Percentiles rank a stretch among this genome's conserved stretches.
phyloP scores from a whole-genome alignment of 352 stramenopile genomes.

The Phytophthora ohioensis region DNA sequence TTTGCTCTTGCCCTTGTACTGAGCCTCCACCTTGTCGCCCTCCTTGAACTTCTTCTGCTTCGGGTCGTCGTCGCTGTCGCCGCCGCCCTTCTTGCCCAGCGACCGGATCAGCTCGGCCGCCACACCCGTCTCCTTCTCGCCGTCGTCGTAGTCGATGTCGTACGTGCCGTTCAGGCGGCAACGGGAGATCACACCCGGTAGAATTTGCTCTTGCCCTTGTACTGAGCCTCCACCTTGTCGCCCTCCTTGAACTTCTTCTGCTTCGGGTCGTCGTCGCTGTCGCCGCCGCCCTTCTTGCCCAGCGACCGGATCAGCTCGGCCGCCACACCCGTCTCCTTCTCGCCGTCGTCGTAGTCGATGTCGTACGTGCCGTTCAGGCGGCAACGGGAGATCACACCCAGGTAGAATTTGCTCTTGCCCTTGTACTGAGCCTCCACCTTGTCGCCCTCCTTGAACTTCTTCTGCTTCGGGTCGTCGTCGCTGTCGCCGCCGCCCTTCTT shows the following conservation, averaged over 20 bases:
- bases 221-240: conserved; percentile 27
- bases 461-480: conserved; percentile 23
- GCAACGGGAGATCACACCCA: conserved; percentile 23
- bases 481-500: conserved; percentile 21
- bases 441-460: conserved; percentile 28
- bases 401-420: conserved; percentile 28
- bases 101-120: conserved; percentile 22
- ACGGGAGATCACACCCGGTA: conserved; percentile 24
- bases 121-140: conserved; percentile 29
- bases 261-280: conserved; percentile 27
- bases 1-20: conserved; percentile 30
- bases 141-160: conserved; percentile 28
- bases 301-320: conserved; percentile 20
- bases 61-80: conserved; percentile 23
- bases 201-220: conserved; percentile 30
- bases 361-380: conserved; percentile 28
- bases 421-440: conserved; percentile 30
- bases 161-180: conserved; percentile 27
- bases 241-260: conserved; percentile 27
- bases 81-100: conserved; percentile 17
- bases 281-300: conserved; percentile 17
- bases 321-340: conserved; percentile 29
- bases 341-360: conserved; percentile 27
- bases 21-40: conserved; percentile 26
- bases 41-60: conserved; percentile 28